Conservation (phyloP, 495 filamentous ascomycete species). For the Lentithecium fluviatile region DNA sequence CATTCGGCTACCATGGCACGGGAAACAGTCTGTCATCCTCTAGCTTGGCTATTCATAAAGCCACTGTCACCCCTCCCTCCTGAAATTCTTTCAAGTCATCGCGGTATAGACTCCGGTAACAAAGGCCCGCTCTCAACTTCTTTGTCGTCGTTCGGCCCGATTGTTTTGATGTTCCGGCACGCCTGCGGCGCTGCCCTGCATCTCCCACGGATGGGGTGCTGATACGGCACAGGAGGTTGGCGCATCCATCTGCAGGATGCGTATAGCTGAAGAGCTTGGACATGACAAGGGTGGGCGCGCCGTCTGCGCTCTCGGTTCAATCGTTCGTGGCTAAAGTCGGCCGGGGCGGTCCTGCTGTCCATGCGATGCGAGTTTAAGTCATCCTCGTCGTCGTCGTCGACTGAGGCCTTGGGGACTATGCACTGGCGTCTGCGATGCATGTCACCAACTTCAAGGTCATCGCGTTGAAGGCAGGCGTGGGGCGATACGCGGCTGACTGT, state of each 20-base stretch:
- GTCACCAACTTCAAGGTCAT: too few relatives aligned
- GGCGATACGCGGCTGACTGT: too few relatives aligned
- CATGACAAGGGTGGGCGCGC: conserved; percentile 1
- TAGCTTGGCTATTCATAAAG: conserved; percentile 6
- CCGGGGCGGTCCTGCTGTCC: background rate
- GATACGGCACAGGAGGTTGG: background rate
- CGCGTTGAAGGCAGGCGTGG: too few relatives aligned
- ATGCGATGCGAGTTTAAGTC: too few relatives aligned
- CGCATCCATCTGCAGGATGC: conserved; percentile 2
- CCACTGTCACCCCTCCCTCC: background rate
- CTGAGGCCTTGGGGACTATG: too few relatives aligned
- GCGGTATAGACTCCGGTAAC: background rate
- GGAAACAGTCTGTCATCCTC: conserved; percentile 1
- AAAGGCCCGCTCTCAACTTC: too few relatives aligned
- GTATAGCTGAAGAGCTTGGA: conserved; percentile 7
- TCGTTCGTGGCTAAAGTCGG: conserved; percentile 21
- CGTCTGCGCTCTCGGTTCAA: conserved; percentile 17
- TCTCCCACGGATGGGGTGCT: too few relatives aligned
- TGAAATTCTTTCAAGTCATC: background rate
- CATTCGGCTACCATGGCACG: conserved; percentile 10
- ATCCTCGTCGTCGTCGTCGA: too few relatives aligned
- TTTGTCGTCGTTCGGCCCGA: too few relatives aligned
- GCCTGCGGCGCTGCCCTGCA: too few relatives aligned
- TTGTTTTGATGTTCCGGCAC: too few relatives aligned
- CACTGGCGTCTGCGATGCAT: too few relatives aligned